Percentiles rank a stretch among this genome's conserved stretches.
Evolutionary conservation across 352 stramenopile genomes (phyloP).

Genomic region (Globisporangium middletonii): DNA sequence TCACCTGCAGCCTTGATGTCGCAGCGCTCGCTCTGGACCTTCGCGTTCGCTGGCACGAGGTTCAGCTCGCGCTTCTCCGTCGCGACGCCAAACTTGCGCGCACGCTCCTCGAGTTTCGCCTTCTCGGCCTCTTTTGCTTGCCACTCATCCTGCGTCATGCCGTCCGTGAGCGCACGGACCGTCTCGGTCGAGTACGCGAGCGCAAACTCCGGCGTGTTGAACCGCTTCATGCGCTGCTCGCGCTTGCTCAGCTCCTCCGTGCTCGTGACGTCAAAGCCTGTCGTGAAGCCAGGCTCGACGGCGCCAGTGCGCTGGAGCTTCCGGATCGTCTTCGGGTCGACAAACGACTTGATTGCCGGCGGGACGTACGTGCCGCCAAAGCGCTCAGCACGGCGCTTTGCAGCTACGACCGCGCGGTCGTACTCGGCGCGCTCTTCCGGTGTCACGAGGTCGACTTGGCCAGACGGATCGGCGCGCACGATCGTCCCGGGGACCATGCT

Average conservation of each 20-base stretch:
- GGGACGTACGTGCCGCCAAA: slow-evolving; percentile 62
- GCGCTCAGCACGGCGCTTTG: slow-evolving; percentile 45
- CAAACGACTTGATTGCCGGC: slow-evolving; percentile 67
- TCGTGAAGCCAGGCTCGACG: slow-evolving; percentile 52
- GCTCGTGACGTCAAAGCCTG: slow-evolving; percentile 66
- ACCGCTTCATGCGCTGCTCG: slow-evolving; percentile 72
- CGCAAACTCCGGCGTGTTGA: slow-evolving; percentile 70
- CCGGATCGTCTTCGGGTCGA: slow-evolving; percentile 72
- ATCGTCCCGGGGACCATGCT: slow-evolving; percentile 39
- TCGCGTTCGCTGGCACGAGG: slow-evolving; percentile 36
- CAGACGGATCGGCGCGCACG: slow-evolving; percentile 52
- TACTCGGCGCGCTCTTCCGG: slow-evolving; percentile 44
- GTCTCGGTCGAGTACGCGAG: slow-evolving; percentile 62
- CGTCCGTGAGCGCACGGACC: slow-evolving; percentile 47
- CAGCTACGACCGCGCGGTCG: slow-evolving; percentile 31
- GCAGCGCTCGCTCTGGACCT: slow-evolving; percentile 56
- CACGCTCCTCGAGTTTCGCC: slow-evolving; percentile 56
- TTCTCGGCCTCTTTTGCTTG: slow-evolving; percentile 45
- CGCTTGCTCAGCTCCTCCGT: slow-evolving; percentile 59
- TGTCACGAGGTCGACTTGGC: slow-evolving; percentile 52
- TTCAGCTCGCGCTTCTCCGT: slow-evolving; percentile 20
- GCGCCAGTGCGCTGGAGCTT: slow-evolving; percentile 68
- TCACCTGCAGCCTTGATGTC: slow-evolving; percentile 33
- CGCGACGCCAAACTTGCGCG: slow-evolving; percentile 66
- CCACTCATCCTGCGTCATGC: slow-evolving; percentile 74